Evolutionary conservation across 2,329 filamentous ascomycete genomes (phyloP).

Genomic region (Phoma herbarum): DNA sequence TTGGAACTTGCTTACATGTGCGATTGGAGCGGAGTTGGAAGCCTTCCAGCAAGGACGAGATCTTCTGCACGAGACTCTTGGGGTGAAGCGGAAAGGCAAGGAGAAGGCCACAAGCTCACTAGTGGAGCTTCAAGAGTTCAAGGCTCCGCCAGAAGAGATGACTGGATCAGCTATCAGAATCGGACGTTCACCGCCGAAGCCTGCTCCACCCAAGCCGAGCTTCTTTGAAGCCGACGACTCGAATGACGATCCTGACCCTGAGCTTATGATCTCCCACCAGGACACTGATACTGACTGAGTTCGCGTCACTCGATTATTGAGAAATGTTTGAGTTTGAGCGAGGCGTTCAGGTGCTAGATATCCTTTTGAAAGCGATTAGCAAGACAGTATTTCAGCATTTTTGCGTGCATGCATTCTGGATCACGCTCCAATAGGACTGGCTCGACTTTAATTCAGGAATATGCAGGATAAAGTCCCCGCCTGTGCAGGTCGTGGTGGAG

Average conservation of each 20-base stretch:
- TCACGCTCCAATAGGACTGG: background rate
- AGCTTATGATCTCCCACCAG: constrained; percentile 59
- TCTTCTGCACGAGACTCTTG: constrained; percentile 60
- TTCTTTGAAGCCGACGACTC: constrained; percentile 55
- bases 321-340: background rate
- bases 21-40: constrained; percentile 77
- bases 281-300: constrained; percentile 51
- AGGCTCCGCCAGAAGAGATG: constrained; percentile 37
- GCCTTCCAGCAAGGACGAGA: constrained; percentile 69
- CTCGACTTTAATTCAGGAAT: background rate
- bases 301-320: background rate
- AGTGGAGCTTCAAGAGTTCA: constrained; percentile 31
- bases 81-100: constrained; percentile 40
- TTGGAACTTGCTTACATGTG: constrained; percentile 80
- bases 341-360: constrained; percentile 7
- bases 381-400: background rate
- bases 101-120: constrained; percentile 35
- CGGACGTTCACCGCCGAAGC: constrained; percentile 39
- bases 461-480: background rate
- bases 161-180: constrained; percentile 46
- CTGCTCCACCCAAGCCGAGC: constrained; percentile 38
- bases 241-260: constrained; percentile 58
- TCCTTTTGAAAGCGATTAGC: too few species aligned
- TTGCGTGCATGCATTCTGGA: background rate
- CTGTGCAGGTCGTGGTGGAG: constrained; percentile 2